phyloP scores from a whole-genome alignment of 2,329 filamentous ascomycete species.

The Thelonectria discophora region DNA sequence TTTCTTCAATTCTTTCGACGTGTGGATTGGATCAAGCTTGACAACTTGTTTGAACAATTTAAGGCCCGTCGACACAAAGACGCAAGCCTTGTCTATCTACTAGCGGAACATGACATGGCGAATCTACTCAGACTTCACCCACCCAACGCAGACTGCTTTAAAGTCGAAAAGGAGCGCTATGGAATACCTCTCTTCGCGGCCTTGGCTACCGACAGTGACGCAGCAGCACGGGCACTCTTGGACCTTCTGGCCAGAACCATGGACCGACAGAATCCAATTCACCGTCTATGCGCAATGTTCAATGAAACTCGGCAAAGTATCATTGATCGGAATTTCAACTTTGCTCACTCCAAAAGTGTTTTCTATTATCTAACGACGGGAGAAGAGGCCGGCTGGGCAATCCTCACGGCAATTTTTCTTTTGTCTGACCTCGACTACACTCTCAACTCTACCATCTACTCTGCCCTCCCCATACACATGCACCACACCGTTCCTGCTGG shows the following conservation, averaged over 20 bases:
- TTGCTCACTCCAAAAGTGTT: background rate
- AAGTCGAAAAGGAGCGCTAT: conserved; percentile 15
- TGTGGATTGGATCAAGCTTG: accelerated
- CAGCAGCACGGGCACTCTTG: background rate
- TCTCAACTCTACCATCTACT: too few relatives aligned
- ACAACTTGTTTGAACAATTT: conserved; percentile 14
- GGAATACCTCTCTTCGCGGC: conserved; percentile 26
- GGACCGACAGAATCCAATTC: background rate
- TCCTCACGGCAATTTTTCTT: background rate
- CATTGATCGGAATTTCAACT: background rate
- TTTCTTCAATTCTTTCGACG: background rate
- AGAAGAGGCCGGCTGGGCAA: background rate
- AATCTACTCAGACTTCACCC: background rate
- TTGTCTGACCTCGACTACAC: too few relatives aligned
- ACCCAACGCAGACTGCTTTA: accelerated
- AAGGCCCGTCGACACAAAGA: background rate
- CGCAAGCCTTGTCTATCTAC: conserved; percentile 18
- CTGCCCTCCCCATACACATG: too few relatives aligned
- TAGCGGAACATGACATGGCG: conserved; percentile 24
- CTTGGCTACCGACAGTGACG: conserved; percentile 7
- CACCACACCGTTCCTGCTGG: too few relatives aligned
- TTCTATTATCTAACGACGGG: background rate
- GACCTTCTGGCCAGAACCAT: background rate
- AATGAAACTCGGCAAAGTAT: background rate
- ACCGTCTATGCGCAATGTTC: conserved; percentile 1